Evolutionary conservation across 345 rosid genomes (phyloP), one percentile per base, ranked within the genome.

Genomic region (Lenwebbia sp.): DNA sequence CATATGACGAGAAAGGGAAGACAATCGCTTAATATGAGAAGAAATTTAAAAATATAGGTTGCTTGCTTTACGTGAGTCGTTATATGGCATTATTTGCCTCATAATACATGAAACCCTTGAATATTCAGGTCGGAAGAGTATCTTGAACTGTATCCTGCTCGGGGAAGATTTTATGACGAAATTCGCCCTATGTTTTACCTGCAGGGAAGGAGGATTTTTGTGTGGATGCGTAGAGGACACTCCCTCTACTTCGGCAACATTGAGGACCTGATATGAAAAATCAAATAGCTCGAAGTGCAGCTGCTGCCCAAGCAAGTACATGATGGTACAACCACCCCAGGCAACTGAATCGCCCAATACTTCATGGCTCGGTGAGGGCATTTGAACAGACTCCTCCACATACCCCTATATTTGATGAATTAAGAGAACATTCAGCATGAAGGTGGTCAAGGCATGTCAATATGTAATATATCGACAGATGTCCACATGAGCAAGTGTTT

Each of bases 311-410:
- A 97, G 99, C 90, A 96, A 89, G 93, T 94, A 96, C 54, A 96
- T 94, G 86, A 97, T 93, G 84, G 99, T 97, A 88, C 99, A 97
- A 76, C 99, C 98, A 84, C 99, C 99, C 99, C 99, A 96, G 60
- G 99, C 98, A 85, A 96, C 91, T 19, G 98, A 95, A 88, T 97
- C 99, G 13, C 98, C 99, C 22, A 95, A 93, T 85, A 91, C 87
- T 86, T 96, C 97, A 26, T 92, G 90, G 88, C 92, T 95, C 70
- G 82, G 91, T 33, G 91, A 86, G 37, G 91, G 90, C 50, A 86
- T 88, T 84, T 90, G 92, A 86, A 88, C 90, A 87, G 91, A 91
- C 74, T 96, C 96, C 91, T 97, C 98, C 83, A 97, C 92, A 88
- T 96, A 94, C 82, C 98, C 98, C 99, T 97, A 83, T 41, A 87